Percentiles rank a stretch among this genome's conserved stretches.
Evolutionary conservation across 179 eudicot species (phyloP).

Genomic region (Drosera spatulata): DNA sequence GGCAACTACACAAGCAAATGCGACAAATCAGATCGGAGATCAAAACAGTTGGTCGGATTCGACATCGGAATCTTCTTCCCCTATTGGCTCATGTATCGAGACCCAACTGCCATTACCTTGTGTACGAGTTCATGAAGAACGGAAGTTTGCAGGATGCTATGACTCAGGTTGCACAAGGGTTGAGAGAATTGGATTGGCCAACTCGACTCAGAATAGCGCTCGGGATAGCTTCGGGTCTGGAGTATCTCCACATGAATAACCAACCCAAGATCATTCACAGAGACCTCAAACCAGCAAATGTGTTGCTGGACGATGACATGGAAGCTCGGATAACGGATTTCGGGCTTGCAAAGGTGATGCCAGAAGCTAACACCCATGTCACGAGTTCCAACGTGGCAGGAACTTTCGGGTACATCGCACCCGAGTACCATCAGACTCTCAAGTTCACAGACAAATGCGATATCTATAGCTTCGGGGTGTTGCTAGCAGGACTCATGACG

Average conservation of each 20-base stretch:
- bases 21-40: constrained; percentile 72
- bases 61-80: constrained; percentile 81
- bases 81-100: constrained; percentile 75
- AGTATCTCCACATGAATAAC: constrained; percentile 62
- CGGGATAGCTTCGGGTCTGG: constrained; percentile 78
- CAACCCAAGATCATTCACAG: constrained; percentile 68
- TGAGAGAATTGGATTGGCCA: constrained; percentile 53
- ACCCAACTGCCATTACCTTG: constrained; percentile 65
- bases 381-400: constrained; percentile 66
- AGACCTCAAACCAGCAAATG: constrained; percentile 82
- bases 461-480: constrained; percentile 70
- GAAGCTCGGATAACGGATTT: constrained; percentile 84
- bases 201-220: constrained; percentile 48
- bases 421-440: constrained; percentile 70
- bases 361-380: constrained; percentile 51
- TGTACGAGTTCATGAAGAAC: constrained; percentile 88
- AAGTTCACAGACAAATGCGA: constrained; percentile 94
- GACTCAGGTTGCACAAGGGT: constrained; percentile 22
- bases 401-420: constrained; percentile 85
- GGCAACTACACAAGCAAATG: constrained; percentile 52
- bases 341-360: constrained; percentile 81
- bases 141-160: constrained; percentile 77
- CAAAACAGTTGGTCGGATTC: constrained; percentile 66
- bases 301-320: constrained; percentile 79
- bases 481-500: constrained; percentile 59